A percentile compares a stretch with the other conserved stretches of the same genome.
Conservation (phyloP, 257 asterid species). For the Salvia hispanica region DNA sequence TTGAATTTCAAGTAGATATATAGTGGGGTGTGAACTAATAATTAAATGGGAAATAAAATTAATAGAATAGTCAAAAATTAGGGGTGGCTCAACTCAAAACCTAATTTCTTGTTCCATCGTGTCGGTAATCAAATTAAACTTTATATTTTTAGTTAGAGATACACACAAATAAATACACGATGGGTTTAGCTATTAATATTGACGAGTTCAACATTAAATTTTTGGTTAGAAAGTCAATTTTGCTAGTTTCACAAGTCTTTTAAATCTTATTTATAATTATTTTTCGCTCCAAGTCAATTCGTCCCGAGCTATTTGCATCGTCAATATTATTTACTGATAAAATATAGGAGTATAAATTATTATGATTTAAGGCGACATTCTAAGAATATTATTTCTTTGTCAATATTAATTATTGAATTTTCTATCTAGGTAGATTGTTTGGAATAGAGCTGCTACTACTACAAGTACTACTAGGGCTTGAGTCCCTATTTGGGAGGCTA, state of each 20-base stretch:
- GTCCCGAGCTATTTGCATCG: too few relatives aligned
- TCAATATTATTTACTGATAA: too few relatives aligned
- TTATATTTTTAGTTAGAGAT: not conserved
- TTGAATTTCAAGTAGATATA: not conserved
- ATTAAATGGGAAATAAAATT: not conserved
- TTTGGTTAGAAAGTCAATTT: not conserved
- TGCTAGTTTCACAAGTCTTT: not conserved
- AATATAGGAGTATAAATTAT: too few relatives aligned
- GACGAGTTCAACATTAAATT: not conserved
- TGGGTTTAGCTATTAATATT: not conserved
- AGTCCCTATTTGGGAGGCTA: too few relatives aligned
- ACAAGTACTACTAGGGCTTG: too few relatives aligned
- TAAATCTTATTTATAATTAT: not conserved
- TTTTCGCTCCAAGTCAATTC: too few relatives aligned
- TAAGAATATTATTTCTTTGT: too few relatives aligned
- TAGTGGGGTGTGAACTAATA: not conserved
- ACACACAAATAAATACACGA: not conserved
- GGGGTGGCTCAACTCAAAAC: not conserved
- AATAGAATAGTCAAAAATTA: not conserved
- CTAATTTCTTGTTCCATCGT: not conserved
- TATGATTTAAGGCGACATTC: too few relatives aligned
- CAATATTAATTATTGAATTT: too few relatives aligned
- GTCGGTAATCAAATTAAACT: not conserved
- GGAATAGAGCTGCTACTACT: too few relatives aligned
- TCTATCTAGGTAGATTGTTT: too few relatives aligned